A percentile compares a stretch with the other conserved stretches of the same genome.
Evolutionary conservation across 441 rosid genomes (phyloP).

Genomic region (Mallotus repandus): DNA sequence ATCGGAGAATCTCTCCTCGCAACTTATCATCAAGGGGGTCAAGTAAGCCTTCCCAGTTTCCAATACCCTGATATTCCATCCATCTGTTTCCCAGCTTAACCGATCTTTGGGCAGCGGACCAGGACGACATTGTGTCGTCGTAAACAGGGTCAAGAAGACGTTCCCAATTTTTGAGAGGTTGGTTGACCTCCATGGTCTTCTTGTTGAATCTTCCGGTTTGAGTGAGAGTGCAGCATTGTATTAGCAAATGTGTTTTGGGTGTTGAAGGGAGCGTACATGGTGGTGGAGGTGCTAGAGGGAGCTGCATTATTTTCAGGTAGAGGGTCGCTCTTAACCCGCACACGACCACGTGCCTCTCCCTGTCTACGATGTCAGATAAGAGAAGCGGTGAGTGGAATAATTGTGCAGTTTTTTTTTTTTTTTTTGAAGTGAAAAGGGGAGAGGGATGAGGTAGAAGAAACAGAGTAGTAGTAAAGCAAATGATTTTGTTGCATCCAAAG

Average conservation of each 20-base stretch:
- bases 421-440: neutral
- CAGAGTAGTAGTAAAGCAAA: no score
- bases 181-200: conserved; percentile 23
- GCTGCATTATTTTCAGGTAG: conserved; percentile 25
- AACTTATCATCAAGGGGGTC: conserved; percentile 70
- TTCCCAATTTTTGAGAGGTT: conserved; percentile 34
- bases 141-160: conserved; percentile 38
- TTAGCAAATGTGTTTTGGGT: neutral
- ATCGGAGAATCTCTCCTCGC: conserved; percentile 64
- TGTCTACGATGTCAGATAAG: no score
- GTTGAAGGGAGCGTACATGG: conserved; percentile 28
- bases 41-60: conserved; percentile 67
- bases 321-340: neutral
- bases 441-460: neutral
- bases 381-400: neutral
- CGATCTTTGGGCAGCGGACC: conserved; percentile 17
- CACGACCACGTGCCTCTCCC: neutral
- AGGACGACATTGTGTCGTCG: neutral
- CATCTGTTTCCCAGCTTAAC: conserved; percentile 46
- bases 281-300: conserved; percentile 23
- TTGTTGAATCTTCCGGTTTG: conserved; percentile 21
- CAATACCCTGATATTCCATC: conserved; percentile 60
- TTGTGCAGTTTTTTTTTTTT: neutral
- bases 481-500: neutral
- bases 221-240: conserved; percentile 20